Evolutionary conservation across 306 rosid genomes (phyloP).

Genomic region (Herpetospermum pedunculosum): DNA sequence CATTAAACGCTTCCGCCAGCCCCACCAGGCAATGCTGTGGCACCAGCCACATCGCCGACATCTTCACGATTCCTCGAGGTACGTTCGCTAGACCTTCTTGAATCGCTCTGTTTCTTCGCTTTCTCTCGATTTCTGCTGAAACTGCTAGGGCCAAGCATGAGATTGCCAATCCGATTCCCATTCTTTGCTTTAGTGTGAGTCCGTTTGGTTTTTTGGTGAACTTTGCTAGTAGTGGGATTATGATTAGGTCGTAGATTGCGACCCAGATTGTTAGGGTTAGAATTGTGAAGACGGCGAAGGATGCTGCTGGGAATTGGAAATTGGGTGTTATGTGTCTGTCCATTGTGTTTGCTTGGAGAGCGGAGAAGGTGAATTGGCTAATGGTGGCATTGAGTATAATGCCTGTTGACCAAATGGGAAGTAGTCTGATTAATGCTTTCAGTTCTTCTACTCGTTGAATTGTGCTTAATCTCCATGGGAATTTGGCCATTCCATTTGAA

Average conservation of each 20-base stretch:
- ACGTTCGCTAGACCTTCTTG: slow-evolving; percentile 24
- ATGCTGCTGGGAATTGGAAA: slow-evolving; percentile 40
- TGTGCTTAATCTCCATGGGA: slow-evolving; percentile 56
- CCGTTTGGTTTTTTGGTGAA: slow-evolving; percentile 22
- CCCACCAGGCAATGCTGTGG: slow-evolving; percentile 57
- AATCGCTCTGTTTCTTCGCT: slow-evolving; percentile 37
- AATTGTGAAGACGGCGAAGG: slow-evolving; percentile 30
- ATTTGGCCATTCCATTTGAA: slow-evolving; percentile 31
- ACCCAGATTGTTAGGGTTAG: slow-evolving; percentile 51
- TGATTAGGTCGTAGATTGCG: slow-evolving; percentile 30
- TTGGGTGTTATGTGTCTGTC: slow-evolving; percentile 25
- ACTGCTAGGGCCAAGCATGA: slow-evolving; percentile 30
- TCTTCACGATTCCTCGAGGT: slow-evolving; percentile 21
- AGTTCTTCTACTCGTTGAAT: slow-evolving; percentile 73
- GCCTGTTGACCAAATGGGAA: slow-evolving; percentile 71
- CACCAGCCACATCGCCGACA: slow-evolving; percentile 68
- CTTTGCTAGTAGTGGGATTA: slow-evolving; percentile 36
- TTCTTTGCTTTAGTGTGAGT: slow-evolving; percentile 28
- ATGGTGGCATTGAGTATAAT: slow-evolving; percentile 23
- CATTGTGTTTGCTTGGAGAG: slow-evolving; percentile 57
- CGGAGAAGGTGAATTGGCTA: slow-evolving; percentile 28
- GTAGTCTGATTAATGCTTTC: slow-evolving; percentile 49
- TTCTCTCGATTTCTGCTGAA: slow-evolving; percentile 42
- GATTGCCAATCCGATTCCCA: slow-evolving; percentile 45
- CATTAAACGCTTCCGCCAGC: slow-evolving; percentile 55